These are phyloP conservation scores for Rhizoclosmatium sp. DNA, from an alignment of 192 early-diverging fungal genomes.

Conservation along the genomic window DNA sequence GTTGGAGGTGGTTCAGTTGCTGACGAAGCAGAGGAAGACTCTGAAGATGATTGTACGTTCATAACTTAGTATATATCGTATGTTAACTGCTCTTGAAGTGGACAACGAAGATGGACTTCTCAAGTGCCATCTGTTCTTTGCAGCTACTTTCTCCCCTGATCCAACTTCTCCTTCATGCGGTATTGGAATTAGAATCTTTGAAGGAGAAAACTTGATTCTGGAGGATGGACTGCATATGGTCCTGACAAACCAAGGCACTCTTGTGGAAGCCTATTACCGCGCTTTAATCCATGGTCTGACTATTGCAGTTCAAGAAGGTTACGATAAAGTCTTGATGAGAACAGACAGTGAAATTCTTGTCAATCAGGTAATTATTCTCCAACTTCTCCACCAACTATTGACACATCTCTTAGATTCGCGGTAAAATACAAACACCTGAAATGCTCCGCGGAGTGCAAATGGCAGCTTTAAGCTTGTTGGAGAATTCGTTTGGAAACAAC, in stretches of 20 bases:
- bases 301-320: slow-evolving; percentile 2
- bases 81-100: not conserved
- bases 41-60: not conserved
- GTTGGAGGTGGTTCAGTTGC: not conserved
- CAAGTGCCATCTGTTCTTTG: slow-evolving; percentile 12
- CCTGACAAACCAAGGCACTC: not conserved
- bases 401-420: not conserved
- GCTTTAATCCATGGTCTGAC: not conserved
- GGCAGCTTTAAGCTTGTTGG: slow-evolving; percentile 1
- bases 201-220: slow-evolving; percentile 1
- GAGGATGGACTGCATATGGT: not conserved
- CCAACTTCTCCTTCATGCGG: not conserved
- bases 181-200: slow-evolving; percentile 3
- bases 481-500: slow-evolving; percentile 19
- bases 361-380: not conserved
- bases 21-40: slow-evolving; percentile 24
- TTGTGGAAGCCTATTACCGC: slow-evolving; percentile 5
- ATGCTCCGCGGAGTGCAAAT: not conserved
- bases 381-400: not conserved
- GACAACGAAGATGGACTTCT: slow-evolving; percentile 19
- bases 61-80: not conserved
- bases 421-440: not conserved
- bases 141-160: not conserved
- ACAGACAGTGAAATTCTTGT: slow-evolving; percentile 12
- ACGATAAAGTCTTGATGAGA: slow-evolving; percentile 15